Conservation (phyloP, 2,329 filamentous ascomycete species). For the Metarhizium guizhouense region DNA sequence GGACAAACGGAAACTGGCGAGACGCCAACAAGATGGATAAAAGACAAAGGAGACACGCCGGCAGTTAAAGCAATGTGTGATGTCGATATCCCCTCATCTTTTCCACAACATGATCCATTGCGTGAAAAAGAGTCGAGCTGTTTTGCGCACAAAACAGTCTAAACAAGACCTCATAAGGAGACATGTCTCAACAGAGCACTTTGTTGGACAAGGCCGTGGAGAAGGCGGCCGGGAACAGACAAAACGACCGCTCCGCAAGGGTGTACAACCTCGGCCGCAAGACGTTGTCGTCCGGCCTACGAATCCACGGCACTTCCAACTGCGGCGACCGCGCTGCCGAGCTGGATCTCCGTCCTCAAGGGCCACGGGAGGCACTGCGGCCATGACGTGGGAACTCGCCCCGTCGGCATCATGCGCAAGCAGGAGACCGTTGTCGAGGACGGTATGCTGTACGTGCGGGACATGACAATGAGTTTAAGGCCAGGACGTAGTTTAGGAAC, state of each 20-base stretch:
- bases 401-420: not conserved
- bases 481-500: not conserved
- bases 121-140: too few species aligned
- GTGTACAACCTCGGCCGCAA: not conserved
- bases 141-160: too few species aligned
- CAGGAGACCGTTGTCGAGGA: not conserved
- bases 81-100: too few species aligned
- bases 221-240: not conserved
- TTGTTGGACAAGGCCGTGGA: not conserved
- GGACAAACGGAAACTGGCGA: too few species aligned
- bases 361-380: not conserved
- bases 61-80: too few species aligned
- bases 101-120: too few species aligned
- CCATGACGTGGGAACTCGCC: not conserved
- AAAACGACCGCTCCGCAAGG: not conserved
- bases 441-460: not conserved
- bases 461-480: not conserved
- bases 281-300: not conserved
- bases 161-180: too few species aligned
- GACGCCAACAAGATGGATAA: too few species aligned
- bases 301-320: not conserved
- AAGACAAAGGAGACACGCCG: too few species aligned
- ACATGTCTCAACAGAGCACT: not conserved
- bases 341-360: not conserved
- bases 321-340: not conserved